Conservation (phyloP, 805 yeast genomes). For the Candida ipomoeae region DNA sequence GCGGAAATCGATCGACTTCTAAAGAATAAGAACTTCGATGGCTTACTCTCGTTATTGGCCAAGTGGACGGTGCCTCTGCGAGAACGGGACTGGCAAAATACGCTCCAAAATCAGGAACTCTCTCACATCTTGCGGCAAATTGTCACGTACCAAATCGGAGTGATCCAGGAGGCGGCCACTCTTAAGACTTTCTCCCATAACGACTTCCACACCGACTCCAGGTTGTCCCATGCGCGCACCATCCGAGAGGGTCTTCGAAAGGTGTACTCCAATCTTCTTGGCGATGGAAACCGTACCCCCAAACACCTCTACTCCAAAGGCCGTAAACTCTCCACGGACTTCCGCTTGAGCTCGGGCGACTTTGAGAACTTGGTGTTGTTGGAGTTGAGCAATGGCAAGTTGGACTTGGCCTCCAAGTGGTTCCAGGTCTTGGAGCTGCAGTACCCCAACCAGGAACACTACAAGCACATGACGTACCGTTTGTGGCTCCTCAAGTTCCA, state of each 20-base stretch:
- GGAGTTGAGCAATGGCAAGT: slow-evolving; percentile 33
- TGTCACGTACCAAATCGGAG: slow-evolving; percentile 12
- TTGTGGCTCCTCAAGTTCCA: slow-evolving; percentile 36
- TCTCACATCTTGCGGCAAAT: slow-evolving; percentile 11
- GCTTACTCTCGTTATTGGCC: slow-evolving; percentile 7
- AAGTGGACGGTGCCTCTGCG: slow-evolving; percentile 11
- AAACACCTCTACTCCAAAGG: slow-evolving; percentile 9
- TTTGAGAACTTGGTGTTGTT: slow-evolving; percentile 36
- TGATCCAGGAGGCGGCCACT: slow-evolving; percentile 10
- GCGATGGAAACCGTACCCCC: background rate
- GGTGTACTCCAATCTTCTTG: slow-evolving; percentile 15
- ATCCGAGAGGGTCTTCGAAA: slow-evolving; percentile 13
- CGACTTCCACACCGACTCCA: background rate
- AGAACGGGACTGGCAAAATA: slow-evolving; percentile 9
- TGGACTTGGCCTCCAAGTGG: slow-evolving; percentile 41
- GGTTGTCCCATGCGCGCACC: slow-evolving; percentile 10
- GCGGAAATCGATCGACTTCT: slow-evolving; percentile 11
- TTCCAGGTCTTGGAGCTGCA: slow-evolving; percentile 29
- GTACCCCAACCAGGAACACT: slow-evolving; percentile 12
- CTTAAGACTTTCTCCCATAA: slow-evolving; percentile 1
- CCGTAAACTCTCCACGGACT: background rate
- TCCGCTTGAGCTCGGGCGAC: slow-evolving; percentile 19
- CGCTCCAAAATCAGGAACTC: slow-evolving; percentile 11
- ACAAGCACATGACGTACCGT: slow-evolving; percentile 23
- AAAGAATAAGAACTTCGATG: slow-evolving; percentile 5